Evolutionary conservation across 129 eudicot species (phyloP).

Genomic region (Tagetes patula): DNA sequence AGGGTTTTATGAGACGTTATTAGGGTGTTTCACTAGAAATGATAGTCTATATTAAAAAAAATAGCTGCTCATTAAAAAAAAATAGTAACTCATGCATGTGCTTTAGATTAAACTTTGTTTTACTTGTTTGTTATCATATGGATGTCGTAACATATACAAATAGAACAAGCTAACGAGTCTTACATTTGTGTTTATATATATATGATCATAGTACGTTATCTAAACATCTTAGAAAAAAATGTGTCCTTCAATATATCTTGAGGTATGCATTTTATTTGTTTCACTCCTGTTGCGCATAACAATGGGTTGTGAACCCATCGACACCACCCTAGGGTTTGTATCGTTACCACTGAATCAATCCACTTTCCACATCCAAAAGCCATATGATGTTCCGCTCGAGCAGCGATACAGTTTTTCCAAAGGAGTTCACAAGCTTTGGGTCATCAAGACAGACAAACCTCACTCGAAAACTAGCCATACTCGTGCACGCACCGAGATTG

Average conservation of each 20-base stretch:
- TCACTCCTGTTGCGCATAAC: constrained; percentile 3
- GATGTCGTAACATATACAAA: too few species aligned
- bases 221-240: neutral
- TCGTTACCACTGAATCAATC: constrained; percentile 38
- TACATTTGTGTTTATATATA: too few species aligned
- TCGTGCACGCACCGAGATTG: constrained; percentile 46
- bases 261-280: constrained; percentile 9
- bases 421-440: constrained; percentile 57
- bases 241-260: neutral
- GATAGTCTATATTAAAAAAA: too few species aligned
- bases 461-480: constrained; percentile 31
- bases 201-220: neutral
- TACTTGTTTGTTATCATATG: too few species aligned
- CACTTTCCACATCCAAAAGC: constrained; percentile 34
- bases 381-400: constrained; percentile 34
- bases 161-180: too few species aligned
- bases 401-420: constrained; percentile 35
- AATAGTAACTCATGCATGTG: too few species aligned
- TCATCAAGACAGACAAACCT: constrained; percentile 43
- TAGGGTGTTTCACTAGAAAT: too few species aligned
- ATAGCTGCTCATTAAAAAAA: too few species aligned
- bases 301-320: constrained; percentile 18
- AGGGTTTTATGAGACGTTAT: too few species aligned
- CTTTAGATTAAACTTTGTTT: too few species aligned
- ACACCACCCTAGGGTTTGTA: constrained; percentile 39